Evolutionary conservation across 306 rosid genomes (phyloP), one percentile per base, ranked within the genome.

Genomic region (Cucurbita maxima): DNA sequence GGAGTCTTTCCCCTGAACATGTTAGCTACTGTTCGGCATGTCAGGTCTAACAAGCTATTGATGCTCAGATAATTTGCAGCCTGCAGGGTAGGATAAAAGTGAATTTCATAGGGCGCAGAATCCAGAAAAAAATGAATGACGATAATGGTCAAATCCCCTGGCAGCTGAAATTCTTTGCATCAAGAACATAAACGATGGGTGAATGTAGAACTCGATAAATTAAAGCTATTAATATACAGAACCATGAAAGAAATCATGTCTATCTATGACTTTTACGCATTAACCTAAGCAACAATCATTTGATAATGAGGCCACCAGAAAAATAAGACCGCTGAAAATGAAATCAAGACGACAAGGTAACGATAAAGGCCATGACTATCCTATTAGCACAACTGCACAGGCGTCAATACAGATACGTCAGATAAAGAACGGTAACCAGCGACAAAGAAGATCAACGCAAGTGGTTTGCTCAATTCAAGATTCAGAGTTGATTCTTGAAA

Each of bases 1-100:
- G 94, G 92, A 7, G 89, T 88, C 86, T 88, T 92, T 1, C 92
- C 95, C 78, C 88, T 92, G 77, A 92, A 86, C 95, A 89, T 89
- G 75, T 92, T 88, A 0, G 96, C 97, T 3, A 89, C 92, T 38
- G 92, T 88, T 63, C 84, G 89, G 78, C 96, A 87, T 5, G 92
- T 87, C 79, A 87, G 84, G 68, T 92, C 96, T 79, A 87, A 76
- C 76, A 89, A 77, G 83, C 75, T 85, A 86, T 92, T 86, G 82
- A 88, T 88, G 80, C 88, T 84, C 90, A 92, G 76, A 82, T 85
- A 89, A 81, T 92, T 89, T 0, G 95, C 97, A 64, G 97, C 96
- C 95, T 92, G 81, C 73, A 68, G 34, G 7, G 50, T 43, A 68
- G 56, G 25, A 47, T 68, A 4, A 12, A 20, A 10, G 15, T 18